Base-by-base conservation (phyloP, 139 green algal species). In the Asterochloris erici region DNA sequence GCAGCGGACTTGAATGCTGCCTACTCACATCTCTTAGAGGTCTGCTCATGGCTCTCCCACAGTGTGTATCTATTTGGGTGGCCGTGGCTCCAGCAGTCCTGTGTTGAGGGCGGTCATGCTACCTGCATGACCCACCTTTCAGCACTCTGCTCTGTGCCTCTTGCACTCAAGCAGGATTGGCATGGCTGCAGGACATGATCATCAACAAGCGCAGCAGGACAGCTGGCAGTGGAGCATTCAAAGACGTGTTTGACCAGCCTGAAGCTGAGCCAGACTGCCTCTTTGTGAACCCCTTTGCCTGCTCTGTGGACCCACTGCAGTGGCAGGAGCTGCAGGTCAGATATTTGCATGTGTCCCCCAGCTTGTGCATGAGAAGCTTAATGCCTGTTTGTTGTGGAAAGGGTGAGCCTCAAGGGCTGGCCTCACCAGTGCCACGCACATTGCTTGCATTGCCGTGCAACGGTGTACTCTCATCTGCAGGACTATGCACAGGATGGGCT, bases 241-340 rank as follows among this genome's bases (percentile, higher is more conserved):
- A 60, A 2, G 79, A 86, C 13, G 84, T 87, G 10, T 89, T 91
- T 86, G 88, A 92, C 80, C 62, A 73, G 21, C 79, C 86, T 24
- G 81, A 89, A 47, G 85, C 75, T 14, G 74, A 87, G 68, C 79
- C 90, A 12, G 28, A 68, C 66, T 21, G 71, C 28, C 75, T 90
- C 6, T 93, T 93, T 80, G 68, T 93, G 84, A 89, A 93, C 82
- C 90, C 90, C 0, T 91, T 92, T 80, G 77, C 81, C 12, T 91
- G 87, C 47, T 80, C 85, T 63, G 47, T 91, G 29, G 84, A 82
- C 81, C 85, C 85, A 15, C 80, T 91, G 47, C 14, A 85, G 61
- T 92, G 88, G 88, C 76, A 79, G 9, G 79, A 84, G 29, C 76
- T 92, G 61, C 87, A 90, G 85, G 77, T 83, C 14, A 28, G 26